These are phyloP conservation scores for Yarrowia phangngaensis DNA, from an alignment of 805 yeast genomes.

Conservation along the genomic window DNA sequence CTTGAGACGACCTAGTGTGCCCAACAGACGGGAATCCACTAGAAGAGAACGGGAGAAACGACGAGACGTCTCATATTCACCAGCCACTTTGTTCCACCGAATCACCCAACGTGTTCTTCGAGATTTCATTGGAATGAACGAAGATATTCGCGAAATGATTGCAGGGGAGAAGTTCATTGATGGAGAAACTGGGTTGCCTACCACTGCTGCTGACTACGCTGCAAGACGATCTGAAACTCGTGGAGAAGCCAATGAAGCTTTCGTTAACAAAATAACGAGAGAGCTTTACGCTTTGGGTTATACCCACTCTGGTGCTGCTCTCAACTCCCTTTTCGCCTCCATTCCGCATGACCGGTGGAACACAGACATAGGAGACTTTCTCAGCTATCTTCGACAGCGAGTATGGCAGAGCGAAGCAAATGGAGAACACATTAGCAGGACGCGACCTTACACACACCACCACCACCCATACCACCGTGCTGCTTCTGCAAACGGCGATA, in stretches of 20 bases:
- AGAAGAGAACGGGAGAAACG: slow-evolving; percentile 1
- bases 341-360: slow-evolving; percentile 21
- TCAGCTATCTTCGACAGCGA: slow-evolving; percentile 19
- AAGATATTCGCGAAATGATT: slow-evolving; percentile 40
- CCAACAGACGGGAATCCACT: background rate
- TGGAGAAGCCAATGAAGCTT: slow-evolving; percentile 23
- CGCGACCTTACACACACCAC: slow-evolving; percentile 19
- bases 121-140: slow-evolving; percentile 39
- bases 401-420: slow-evolving; percentile 18
- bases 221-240: slow-evolving; percentile 2
- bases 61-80: slow-evolving; percentile 23
- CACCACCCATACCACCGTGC: background rate
- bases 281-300: slow-evolving; percentile 24
- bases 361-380: slow-evolving; percentile 24
- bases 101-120: slow-evolving; percentile 33
- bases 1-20: slow-evolving; percentile 10
- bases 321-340: slow-evolving; percentile 25
- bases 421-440: slow-evolving; percentile 21
- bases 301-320: slow-evolving; percentile 20
- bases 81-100: slow-evolving; percentile 10
- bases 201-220: slow-evolving; percentile 5
- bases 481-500: background rate
- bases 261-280: slow-evolving; percentile 15
- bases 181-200: slow-evolving; percentile 16
- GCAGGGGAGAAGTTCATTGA: slow-evolving; percentile 36